phyloP scores from a whole-genome alignment of 495 filamentous ascomycete species.

The Rostrohypoxylon terebratum region DNA sequence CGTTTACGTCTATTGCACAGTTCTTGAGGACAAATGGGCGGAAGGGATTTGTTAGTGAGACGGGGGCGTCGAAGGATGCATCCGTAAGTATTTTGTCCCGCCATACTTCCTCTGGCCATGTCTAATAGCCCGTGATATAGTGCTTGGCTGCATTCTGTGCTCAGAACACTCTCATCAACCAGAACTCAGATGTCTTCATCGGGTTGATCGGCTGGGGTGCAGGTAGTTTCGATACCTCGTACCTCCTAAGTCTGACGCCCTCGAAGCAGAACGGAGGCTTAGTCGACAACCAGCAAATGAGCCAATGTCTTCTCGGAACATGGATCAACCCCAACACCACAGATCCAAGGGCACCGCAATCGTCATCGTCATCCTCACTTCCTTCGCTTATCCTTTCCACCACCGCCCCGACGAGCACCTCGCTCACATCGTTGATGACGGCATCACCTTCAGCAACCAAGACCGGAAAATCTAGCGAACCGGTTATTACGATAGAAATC shows the following conservation, averaged over 20 bases:
- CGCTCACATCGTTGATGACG: background rate
- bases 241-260: conserved; percentile 61
- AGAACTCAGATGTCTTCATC: conserved; percentile 64
- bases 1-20: conserved; percentile 60
- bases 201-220: conserved; percentile 64
- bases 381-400: conserved; percentile 1
- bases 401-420: background rate
- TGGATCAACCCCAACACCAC: conserved; percentile 44
- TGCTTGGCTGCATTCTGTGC: conserved; percentile 60
- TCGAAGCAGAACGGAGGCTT: conserved; percentile 51
- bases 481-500: conserved; percentile 33
- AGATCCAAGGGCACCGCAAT: background rate
- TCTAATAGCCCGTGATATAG: conserved; percentile 21
- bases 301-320: conserved; percentile 52
- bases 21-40: conserved; percentile 63
- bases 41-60: conserved; percentile 66
- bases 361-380: conserved; percentile 23
- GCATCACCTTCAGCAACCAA: background rate
- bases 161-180: conserved; percentile 60
- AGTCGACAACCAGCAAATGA: conserved; percentile 57
- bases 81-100: conserved; percentile 42
- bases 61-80: conserved; percentile 58
- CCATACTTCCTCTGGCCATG: background rate
- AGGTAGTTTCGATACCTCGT: conserved; percentile 59
- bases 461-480: conserved; percentile 8